Base-by-base conservation (phyloP, 495 filamentous ascomycete species). In the Xylaria castorea region DNA sequence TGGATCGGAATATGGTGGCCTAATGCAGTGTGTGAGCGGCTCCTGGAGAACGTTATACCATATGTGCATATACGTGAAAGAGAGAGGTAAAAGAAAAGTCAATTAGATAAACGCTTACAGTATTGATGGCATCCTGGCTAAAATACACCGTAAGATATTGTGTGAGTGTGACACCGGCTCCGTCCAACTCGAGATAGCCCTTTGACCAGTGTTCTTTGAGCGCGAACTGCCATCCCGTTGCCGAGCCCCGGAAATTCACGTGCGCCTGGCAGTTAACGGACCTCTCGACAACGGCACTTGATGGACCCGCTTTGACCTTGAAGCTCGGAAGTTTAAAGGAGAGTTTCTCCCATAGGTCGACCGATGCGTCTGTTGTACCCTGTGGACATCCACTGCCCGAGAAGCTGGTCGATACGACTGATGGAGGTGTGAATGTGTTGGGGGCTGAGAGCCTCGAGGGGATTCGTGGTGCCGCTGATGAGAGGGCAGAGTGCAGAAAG, bases 81-180 rank as follows among this genome's bases (percentile, higher is more conserved):
- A 42, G 12, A 22, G n/a, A 22, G 18, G 22, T 22, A 22, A 42
- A 25, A 42, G 18, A 42, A 25, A n/a, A 22, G 2, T 20, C 6
- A 40, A 4, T 16, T 8, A 42, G 66, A 57, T 7, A 42, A 57
- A 18, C 2, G 2, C 66, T 38, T 42, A 68, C 66, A 25, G 66
- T 27, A 22, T 57, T 57, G 5, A 32, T 36, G n/a, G 66, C 32
- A 12, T 68, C 36, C n/a, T 57, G 66, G 66, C 66, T 68, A 36
- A 68, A 68, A 16, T 68, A 68, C 14, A 68, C 25, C 9, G 66
- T 68, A 22, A 68, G 32, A 42, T 68, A 68, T 11, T 68, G 66
- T 11, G 50, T 27, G n/a, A 68, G 50, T 11, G 66, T 68, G 51
- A 68, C 22, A 18, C 66, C 66, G 0, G 46, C 50, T 12, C 66